These are phyloP conservation scores for Pseudogymnoascus sp. DNA, from an alignment of 2,329 filamentous ascomycete species.

Conservation along the genomic window DNA sequence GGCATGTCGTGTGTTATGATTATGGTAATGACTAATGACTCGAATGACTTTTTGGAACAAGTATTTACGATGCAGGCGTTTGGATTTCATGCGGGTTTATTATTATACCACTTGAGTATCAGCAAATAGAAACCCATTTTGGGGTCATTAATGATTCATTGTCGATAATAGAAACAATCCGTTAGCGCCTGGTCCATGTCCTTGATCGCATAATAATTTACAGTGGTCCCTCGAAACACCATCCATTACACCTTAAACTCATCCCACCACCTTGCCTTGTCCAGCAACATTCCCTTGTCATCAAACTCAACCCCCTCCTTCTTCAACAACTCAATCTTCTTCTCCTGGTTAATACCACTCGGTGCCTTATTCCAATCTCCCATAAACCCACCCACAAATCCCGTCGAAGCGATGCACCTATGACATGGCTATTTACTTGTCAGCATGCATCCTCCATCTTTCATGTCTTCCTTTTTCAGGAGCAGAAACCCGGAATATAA, in stretches of 20 bases:
- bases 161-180: not conserved
- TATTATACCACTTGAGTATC: not conserved
- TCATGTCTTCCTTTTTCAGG: not conserved
- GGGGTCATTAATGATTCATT: not conserved
- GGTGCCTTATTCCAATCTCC: constrained; percentile 44
- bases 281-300: constrained; percentile 35
- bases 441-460: not conserved
- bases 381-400: constrained; percentile 42
- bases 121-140: not conserved
- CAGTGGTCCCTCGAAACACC: not conserved
- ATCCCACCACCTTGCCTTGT: constrained; percentile 36
- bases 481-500: not conserved
- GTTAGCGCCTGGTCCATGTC: not conserved
- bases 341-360: constrained; percentile 39
- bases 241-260: constrained; percentile 29
- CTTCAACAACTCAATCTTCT: constrained; percentile 38
- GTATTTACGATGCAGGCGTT: not conserved
- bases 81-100: not conserved
- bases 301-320: constrained; percentile 42
- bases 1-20: not conserved
- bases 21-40: constrained; percentile 3
- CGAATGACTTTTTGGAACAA: not conserved
- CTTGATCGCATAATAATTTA: not conserved
- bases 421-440: not conserved
- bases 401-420: constrained; percentile 15